Evolutionary conservation across 2,329 filamentous ascomycete species (phyloP), one percentile per base, ranked within the genome.

Genomic region (Penicillium verrucosum): DNA sequence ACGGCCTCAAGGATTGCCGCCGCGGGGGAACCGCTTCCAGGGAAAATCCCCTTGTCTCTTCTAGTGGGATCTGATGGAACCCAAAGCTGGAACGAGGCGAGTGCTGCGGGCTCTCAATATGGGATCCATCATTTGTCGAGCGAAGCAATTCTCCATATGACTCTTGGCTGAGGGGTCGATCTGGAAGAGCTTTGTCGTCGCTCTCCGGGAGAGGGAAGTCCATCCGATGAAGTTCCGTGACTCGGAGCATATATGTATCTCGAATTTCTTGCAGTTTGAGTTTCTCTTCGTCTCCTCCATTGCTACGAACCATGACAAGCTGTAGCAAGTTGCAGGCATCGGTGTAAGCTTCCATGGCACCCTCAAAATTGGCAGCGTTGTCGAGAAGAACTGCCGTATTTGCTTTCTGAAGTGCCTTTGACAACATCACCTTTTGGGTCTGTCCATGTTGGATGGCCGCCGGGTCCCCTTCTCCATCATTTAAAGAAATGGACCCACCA

Each of bases 301-400:
- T 87, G 56, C 91, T 97, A 66, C 90, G 86, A 56, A 87, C 79
- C 77, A 99, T 89, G 5, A 99, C 94, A 68, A 95, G 87, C 64
- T 93, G 88, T 53, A 99, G 78, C 57, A 99, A 80, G 54, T 87
- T 84, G 70, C 94, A 99, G 4, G 95, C 94, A 75, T 99, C 94
- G 11, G 84, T 81, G 71, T 99, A 99, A 14, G 93, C 92, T 67
- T 91, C 85, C 70, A 95, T 87, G 18, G 94, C 94, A 40, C 90
- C 92, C 71, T 93, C 90, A 61, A 94, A 93, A 69, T 97, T 96
- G 68, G 94, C 90, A 14, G 91, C 92, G 82, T 97, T 97, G 76
- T 99, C 94, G 40, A 99, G 83, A 64, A 97, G 84, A 27, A 99
- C 94, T 23, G 94, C 94, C 12, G 90, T 93, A 70, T 99, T 97